These are phyloP conservation scores for Wallacemonas sp. DNA, from an alignment of 208 protist genomes.

Conservation along the genomic window DNA sequence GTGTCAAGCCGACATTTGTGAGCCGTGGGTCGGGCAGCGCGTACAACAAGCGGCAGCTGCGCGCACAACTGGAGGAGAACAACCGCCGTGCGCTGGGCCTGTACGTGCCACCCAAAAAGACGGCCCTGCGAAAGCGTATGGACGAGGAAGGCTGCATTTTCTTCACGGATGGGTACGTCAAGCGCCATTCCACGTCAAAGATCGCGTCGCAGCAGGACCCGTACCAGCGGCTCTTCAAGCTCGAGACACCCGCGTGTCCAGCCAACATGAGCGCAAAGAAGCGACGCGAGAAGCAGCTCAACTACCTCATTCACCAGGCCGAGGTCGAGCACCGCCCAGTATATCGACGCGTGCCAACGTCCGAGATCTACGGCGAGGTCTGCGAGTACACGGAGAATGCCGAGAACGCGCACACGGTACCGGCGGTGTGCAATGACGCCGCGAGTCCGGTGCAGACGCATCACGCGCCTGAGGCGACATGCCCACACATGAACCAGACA, in stretches of 20 bases:
- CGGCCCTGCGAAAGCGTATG: background rate
- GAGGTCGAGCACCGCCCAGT: conserved; percentile 6
- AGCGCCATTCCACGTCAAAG: background rate
- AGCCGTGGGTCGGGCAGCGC: background rate
- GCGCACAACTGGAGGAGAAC: background rate
- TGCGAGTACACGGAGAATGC: background rate
- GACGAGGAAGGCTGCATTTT: conserved; percentile 4
- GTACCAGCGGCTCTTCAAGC: background rate
- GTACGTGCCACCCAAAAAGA: background rate
- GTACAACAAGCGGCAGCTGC: background rate
- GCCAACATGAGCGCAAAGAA: background rate
- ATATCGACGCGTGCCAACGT: background rate
- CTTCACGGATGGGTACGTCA: background rate
- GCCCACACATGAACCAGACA: background rate
- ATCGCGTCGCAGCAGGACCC: background rate
- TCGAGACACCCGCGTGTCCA: background rate
- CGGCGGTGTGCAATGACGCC: background rate
- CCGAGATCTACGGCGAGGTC: background rate
- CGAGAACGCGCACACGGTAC: background rate
- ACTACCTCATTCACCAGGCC: background rate
- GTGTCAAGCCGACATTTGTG: conserved; percentile 3
- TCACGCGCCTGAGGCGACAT: background rate
- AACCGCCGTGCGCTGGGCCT: conserved; percentile 3
- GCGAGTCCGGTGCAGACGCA: background rate
- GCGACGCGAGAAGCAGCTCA: background rate